Base-by-base conservation (phyloP, 129 eudicot species). In the Centaurea solstitialis region DNA sequence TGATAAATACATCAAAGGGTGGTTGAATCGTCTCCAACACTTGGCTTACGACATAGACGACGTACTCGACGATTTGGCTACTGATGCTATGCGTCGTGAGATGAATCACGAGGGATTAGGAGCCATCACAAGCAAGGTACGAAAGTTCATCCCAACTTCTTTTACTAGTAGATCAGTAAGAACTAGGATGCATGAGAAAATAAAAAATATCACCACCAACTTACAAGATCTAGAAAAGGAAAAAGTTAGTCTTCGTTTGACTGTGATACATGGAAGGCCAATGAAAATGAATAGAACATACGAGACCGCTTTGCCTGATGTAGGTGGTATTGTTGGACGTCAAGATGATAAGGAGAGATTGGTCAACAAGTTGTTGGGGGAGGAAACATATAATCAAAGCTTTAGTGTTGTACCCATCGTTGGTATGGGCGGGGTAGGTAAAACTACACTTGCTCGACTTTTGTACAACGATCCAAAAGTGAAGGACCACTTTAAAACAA, bases 231-330 rank as follows among this genome's bases (percentile, higher is more conserved):
- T 79, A 33, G 37, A 33, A 33, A 33, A 33, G 37, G 37, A 33
- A 33, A 33, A 33, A 33, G 4, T 33, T 33, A 33, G 37, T 33
- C 37, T 33, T 33, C 37, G 37, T 33, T 33, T 33, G 4, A 33
- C 4, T 4, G 37, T 33, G 5, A 33, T 33, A 33, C 5, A 33
- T 33, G 37, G 37, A 33, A 33, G 37, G 37, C 37, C 37, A 4
- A 33, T 15, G 13, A 75, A 37, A 15, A 20, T 61, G 3, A 47
- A 18, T 9, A 75, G 21, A 37, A 72, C 72, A 53, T 71, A 41
- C 50, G 75, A 85, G 11, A 79, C 83, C 18, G 66, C 79, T 39
- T 85, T 86, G 47, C 59, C 69, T 67, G 87, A 77, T 2, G 82
- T 5, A 33, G 2, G 83, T 11, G 8, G n/a, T 13, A 70, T 88